Evolutionary conservation across 225 moss, liverwort and hornwort species (phyloP), one percentile per base, ranked within the genome.

Genomic region (Marchantia paleacea): DNA sequence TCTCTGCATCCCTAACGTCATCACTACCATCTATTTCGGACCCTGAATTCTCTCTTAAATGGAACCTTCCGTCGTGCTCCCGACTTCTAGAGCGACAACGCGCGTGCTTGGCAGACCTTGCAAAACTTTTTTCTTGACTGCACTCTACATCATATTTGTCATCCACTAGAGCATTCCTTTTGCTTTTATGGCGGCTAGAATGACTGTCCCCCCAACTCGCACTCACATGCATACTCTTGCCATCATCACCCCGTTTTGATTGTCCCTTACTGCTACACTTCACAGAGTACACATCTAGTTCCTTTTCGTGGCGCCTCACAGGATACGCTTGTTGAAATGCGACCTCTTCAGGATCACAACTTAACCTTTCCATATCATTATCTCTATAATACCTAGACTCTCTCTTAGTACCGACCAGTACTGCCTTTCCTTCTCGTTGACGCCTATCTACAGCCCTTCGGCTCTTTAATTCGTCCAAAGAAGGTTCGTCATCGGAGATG

Each of bases 401-500:
- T 48, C 88, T 91, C 69, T 90, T 91, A 18, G 77, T 82, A 52
- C 85, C 80, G 66, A 87, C 65, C 18, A 87, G 78, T 0, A 78
- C 60, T 67, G 86, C 64, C 80, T 91, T 91, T 52, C 83, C 90
- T 58, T 87, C 83, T 71, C 80, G 89, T 71, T 79, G 81, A 76
- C 82, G 81, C 55, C 80, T 87, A 48, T 86, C 88, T 76, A 86
- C 82, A 57, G 84, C 69, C 49, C 85, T 91, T 67, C 84, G 86
- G 60, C 87, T 80, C 79, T 89, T 90, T 77, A 90, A 84, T 20
- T 49, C 71, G 71, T 91, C 94, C 81, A 94, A 92, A 77, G 94
- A 94, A 77, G 87, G 81, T 79, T 92, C 94, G 75, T 94, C 91
- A 72, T 92, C 91, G 47, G 96, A 92, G 74, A 85, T 82, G 85